A percentile compares a stretch with the other conserved stretches of the same genome.
Conservation (phyloP, 441 rosid genomes). For the Breynia disticha region DNA sequence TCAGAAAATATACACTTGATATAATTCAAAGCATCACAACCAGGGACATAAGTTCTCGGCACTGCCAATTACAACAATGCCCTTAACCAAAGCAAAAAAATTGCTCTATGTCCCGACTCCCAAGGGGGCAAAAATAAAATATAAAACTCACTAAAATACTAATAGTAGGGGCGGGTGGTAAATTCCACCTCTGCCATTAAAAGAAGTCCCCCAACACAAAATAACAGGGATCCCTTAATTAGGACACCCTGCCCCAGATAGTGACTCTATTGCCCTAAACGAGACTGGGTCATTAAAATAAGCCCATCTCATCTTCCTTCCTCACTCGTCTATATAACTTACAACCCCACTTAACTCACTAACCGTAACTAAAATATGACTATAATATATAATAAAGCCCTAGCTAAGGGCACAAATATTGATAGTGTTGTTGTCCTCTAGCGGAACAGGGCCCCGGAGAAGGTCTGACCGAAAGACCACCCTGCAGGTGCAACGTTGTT, state of each 20-base stretch:
- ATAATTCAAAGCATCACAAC: background rate
- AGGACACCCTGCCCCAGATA: background rate
- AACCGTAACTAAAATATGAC: background rate
- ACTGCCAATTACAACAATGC: background rate
- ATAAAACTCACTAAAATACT: background rate
- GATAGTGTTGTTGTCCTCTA: constrained; percentile 8
- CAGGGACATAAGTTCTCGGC: background rate
- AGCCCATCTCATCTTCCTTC: background rate
- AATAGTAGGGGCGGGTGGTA: background rate
- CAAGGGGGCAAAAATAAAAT: background rate
- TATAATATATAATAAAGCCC: too few relatives aligned
- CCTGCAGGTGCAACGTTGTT: constrained; percentile 33
- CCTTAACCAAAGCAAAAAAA: background rate
- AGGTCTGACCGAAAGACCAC: constrained; percentile 72
- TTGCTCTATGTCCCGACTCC: background rate
- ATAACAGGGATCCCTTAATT: background rate
- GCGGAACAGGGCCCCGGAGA: constrained; percentile 65
- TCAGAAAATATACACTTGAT: background rate
- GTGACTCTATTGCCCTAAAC: background rate
- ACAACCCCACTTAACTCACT: constrained; percentile 1
- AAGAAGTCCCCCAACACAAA: background rate
- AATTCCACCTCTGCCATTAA: background rate
- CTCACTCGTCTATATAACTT: background rate
- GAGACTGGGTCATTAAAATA: background rate
- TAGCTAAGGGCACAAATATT: background rate